Evolutionary conservation across 345 rosid genomes (phyloP), one percentile per base, ranked within the genome.

Genomic region (Kernera saxatilis): DNA sequence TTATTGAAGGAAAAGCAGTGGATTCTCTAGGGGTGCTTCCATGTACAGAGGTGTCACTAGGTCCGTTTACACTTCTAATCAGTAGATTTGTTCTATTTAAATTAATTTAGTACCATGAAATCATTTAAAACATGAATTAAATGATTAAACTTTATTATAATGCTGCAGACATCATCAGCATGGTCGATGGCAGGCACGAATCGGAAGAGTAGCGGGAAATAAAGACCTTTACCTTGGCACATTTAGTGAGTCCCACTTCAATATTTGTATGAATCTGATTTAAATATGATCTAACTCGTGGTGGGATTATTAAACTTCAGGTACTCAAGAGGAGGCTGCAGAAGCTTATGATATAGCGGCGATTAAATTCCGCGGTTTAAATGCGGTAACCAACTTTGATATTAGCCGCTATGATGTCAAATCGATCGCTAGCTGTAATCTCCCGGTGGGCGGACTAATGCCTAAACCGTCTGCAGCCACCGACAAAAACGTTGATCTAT

Each of bases 301-400:
- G 23, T 29, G 15, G 56, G 12, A 32, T 69, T 9, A 45, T 27
- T 19, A 11, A 36, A 22, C 33, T 43, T 43, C 40, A 93, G 98
- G 89, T 73, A 93, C 98, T 2, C 96, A 93, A 64, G 98, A 93
- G 59, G 99, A 93, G 74, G 98, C 98, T 14, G 97, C 98, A 0
- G 98, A 93, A 78, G 98, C 98, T 8, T 93, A 93, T 23, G 98
- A 93, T 79, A 91, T 93, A 43, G 98, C 98, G 0, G 98, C 98
- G 32, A 93, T 93, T 64, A 93, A 93, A 68, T 91, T 93, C 72
- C 80, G 98, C 4, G 98, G 98, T 19, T 73, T 86, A 26, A 91
- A 89, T 64, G 98, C 97, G 0, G 97, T 93, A 22, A 91, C 98
- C 35, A 93, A 93, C 75, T 91, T 93, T 13, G 96, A 91, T 75